Percentiles rank a stretch among this genome's conserved stretches.
Conservation (phyloP, 768 basidiomycete species). For the Auricularia sp. region DNA sequence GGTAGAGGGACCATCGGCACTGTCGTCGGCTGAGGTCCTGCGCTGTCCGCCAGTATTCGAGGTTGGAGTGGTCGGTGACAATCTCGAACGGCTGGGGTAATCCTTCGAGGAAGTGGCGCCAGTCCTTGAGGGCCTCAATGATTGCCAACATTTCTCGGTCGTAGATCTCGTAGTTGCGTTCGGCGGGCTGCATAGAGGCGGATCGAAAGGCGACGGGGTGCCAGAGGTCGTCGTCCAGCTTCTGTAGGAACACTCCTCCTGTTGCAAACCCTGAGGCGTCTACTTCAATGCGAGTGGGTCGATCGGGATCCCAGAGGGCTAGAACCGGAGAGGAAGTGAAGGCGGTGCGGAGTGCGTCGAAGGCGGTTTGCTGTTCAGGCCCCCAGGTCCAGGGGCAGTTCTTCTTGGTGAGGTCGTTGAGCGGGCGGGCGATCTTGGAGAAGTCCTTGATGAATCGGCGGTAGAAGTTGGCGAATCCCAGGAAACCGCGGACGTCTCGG, state of each 20-base stretch:
- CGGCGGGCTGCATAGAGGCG: no score
- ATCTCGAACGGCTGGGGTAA: background rate
- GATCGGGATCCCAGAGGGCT: no score
- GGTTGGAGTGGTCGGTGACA: conserved; percentile 10
- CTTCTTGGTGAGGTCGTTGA: conserved; percentile 17
- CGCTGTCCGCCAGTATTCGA: conserved; percentile 12
- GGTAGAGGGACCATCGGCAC: background rate
- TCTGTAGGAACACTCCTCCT: conserved; percentile 10
- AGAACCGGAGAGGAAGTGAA: no score
- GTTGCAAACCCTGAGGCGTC: no score
- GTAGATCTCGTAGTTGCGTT: no score
- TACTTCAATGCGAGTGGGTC: no score
- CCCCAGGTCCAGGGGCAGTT: no score
- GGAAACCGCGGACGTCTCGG: conserved; percentile 16
- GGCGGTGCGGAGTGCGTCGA: conserved; percentile 2
- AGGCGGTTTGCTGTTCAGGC: background rate
- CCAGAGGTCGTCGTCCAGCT: background rate
- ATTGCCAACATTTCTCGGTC: no score
- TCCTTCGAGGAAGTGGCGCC: conserved; percentile 1
- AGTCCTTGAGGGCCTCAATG: no score
- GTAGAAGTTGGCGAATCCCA: conserved; percentile 25
- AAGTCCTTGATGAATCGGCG: conserved; percentile 27
- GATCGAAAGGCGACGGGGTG: no score
- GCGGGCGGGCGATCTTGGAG: conserved; percentile 17
- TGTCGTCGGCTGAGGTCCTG: no score